A percentile compares a stretch with the other conserved stretches of the same genome.
Conservation (phyloP, 345 rosid genomes). For the Conringia planisiliqua region DNA sequence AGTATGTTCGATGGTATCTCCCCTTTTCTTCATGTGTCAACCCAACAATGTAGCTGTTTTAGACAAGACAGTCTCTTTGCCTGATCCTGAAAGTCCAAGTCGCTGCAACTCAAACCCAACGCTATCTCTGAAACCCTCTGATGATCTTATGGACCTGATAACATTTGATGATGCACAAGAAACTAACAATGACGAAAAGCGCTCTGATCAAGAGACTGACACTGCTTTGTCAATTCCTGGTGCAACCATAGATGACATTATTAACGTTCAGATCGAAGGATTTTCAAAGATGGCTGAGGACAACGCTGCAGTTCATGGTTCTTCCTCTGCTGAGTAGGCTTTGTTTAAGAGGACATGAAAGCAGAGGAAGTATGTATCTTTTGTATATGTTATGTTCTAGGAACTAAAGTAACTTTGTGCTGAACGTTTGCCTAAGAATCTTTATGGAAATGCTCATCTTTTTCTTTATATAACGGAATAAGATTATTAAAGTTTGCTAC, state of each 20-base stretch:
- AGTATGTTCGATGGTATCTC: constrained; percentile 42
- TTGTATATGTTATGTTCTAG: constrained; percentile 21
- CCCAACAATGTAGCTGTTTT: constrained; percentile 35
- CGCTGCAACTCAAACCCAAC: constrained; percentile 4
- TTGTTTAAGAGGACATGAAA: neutral
- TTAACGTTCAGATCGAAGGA: constrained; percentile 26
- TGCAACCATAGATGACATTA: constrained; percentile 28
- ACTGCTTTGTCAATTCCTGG: constrained; percentile 6
- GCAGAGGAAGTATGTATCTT: constrained; percentile 13
- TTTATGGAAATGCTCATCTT: neutral
- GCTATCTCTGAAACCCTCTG: constrained; percentile 8
- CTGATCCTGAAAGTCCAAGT: constrained; percentile 35
- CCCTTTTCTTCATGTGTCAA: constrained; percentile 45
- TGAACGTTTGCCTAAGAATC: constrained; percentile 12
- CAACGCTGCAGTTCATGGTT: constrained; percentile 18
- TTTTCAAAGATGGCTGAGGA: constrained; percentile 29
- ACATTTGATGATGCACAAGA: constrained; percentile 31
- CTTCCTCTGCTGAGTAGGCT: constrained; percentile 19
- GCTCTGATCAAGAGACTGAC: neutral
- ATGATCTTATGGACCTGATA: constrained; percentile 27
- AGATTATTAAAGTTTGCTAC: neutral
- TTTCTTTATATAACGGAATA: constrained; percentile 42
- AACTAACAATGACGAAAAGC: neutral
- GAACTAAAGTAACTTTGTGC: neutral
- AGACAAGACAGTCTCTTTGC: constrained; percentile 33